phyloP scores from a whole-genome alignment of 164 flowering plant species.

The Liriodendron chinense region DNA sequence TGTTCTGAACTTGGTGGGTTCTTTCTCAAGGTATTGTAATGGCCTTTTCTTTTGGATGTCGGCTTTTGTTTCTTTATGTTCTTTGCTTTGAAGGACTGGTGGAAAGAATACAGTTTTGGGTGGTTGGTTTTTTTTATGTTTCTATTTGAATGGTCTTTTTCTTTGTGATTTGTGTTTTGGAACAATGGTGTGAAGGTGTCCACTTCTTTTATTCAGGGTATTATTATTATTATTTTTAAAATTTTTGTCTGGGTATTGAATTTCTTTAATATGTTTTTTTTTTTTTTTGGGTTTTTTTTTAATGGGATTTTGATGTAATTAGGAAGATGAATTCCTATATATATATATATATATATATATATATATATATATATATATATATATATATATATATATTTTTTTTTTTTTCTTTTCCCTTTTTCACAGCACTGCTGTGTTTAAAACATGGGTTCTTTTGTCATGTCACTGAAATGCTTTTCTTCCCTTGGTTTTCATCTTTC shows the following conservation, averaged over 20 bases:
- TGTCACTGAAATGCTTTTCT: too few species aligned
- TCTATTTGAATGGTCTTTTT: neutral
- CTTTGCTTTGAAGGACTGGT: neutral
- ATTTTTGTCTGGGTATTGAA: neutral
- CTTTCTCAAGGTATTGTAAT: slow-evolving; percentile 73
- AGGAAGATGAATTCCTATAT: too few species aligned
- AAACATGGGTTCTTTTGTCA: too few species aligned
- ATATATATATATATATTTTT: too few species aligned
- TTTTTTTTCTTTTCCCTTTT: too few species aligned
- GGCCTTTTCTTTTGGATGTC: neutral
- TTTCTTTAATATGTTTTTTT: neutral
- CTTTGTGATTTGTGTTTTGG: too few species aligned
- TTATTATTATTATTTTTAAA: too few species aligned
- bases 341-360: too few species aligned
- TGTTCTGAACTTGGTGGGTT: slow-evolving; percentile 95
- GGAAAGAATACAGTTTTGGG: neutral
- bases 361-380: too few species aligned
- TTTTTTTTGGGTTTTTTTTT: neutral
- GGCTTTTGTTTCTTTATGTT: neutral
- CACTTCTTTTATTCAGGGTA: neutral
- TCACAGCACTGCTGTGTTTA: too few species aligned
- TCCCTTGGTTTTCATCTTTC: too few species aligned
- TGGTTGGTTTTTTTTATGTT: neutral
- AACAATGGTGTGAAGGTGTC: neutral
- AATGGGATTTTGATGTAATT: too few species aligned